Base-by-base conservation (phyloP, 2,329 filamentous ascomycete species). In the Trichophyton schoenleinii region DNA sequence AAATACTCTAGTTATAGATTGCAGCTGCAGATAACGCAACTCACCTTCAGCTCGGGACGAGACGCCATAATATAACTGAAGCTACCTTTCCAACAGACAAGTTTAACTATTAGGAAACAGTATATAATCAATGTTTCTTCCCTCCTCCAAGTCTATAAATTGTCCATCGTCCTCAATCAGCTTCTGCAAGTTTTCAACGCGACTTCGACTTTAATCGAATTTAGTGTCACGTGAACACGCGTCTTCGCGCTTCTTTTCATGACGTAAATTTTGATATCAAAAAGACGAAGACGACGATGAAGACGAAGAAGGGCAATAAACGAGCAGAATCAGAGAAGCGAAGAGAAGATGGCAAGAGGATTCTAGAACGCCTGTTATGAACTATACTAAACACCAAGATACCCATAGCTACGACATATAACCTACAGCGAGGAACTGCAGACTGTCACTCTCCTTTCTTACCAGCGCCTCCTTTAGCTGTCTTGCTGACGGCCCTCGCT, bases 11-110 rank as follows among this genome's bases (percentile, higher is more conserved):
- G 28, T 7, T 7, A 15, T 20, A 20, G n/a, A 49, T n/a, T 6
- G 9, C 8, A 48, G 46, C n/a, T 58, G 42, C 22, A 44, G 1
- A 6, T 7, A 31, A 31, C 28, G 1, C 25, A 57, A 31, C 20
- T 20, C 61, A 64, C 63, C 59, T 64, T 64, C 13, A 64, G 57
- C 25, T 64, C 63, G 18, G 63, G 63, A 15, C 63, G 57, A 9
- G 63, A 64, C 25, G 61, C 42, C 61, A 63, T 64, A 28, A 15
- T 49, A 25, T 13, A 49, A 49, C 3, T 49, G 20, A 15, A 3
- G 13, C 3, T 25, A 49, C 15, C 11, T 22, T 22, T 49, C 46
- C 46, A 25, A 13, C 0, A 15, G n/a, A 49, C 22, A 36, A 11
- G 2, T 15, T 2, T 8, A 31, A 28, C 5, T 13, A 49, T 22